Conservation (phyloP, 345 rosid species). For the Eucalyptus regnans region DNA sequence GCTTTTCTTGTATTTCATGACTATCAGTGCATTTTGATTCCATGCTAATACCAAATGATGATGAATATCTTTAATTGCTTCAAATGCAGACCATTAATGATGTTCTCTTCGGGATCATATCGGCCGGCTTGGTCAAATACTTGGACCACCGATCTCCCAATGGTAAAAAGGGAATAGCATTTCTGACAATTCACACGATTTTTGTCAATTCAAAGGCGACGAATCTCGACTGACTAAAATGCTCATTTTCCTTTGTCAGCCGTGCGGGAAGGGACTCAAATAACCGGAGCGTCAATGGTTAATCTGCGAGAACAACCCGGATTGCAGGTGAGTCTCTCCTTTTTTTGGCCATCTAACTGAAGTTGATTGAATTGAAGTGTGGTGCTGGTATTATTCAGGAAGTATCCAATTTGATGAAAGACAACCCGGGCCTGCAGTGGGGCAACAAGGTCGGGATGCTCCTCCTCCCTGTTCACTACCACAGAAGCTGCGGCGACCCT, state of each 20-base stretch:
- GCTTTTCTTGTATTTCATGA: background rate
- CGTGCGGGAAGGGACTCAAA: background rate
- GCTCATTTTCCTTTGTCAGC: conserved; percentile 5
- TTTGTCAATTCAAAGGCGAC: background rate
- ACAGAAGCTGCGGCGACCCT: conserved; percentile 10
- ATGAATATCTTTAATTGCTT: background rate
- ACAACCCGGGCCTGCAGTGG: background rate
- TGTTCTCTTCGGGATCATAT: conserved; percentile 42
- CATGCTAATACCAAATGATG: background rate
- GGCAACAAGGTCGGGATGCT: conserved; percentile 7
- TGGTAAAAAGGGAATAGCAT: conserved; percentile 10
- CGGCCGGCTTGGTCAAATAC: conserved; percentile 41
- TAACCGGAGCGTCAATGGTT: no score
- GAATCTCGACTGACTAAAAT: background rate
- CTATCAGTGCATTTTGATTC: background rate
- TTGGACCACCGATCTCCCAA: conserved; percentile 31
- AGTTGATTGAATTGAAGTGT: no score
- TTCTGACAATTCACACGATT: no score
- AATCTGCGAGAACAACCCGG: no score
- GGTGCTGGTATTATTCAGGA: no score
- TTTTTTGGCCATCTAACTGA: no score
- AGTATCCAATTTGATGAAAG: no score
- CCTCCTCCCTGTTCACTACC: no score
- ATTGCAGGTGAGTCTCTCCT: no score
- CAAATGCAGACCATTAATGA: conserved; percentile 54